These are phyloP conservation scores for Stemphylium vesicarium DNA, from an alignment of 2,329 filamentous ascomycete genomes.

Conservation along the genomic window DNA sequence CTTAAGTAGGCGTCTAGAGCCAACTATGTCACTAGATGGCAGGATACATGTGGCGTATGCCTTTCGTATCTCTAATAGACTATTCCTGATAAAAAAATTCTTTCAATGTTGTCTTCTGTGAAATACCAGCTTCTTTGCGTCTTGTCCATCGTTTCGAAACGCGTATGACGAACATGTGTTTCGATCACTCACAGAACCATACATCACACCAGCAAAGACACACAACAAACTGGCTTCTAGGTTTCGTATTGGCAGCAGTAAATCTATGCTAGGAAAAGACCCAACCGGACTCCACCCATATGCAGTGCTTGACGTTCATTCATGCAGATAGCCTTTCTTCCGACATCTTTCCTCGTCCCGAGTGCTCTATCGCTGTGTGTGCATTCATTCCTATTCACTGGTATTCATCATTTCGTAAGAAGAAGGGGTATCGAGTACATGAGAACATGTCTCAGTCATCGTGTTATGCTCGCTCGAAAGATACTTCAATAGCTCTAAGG, in stretches of 20 bases:
- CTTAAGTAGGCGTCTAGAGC: no score
- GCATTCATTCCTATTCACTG: neutral
- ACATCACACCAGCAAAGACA: no score
- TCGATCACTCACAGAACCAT: no score
- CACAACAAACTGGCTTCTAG: neutral
- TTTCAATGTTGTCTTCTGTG: no score
- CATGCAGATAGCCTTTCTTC: neutral
- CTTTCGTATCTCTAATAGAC: no score
- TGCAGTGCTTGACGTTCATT: conserved; percentile 10
- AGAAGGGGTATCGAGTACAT: conserved; percentile 6
- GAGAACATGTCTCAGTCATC: conserved; percentile 3
- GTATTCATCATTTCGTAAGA: conserved; percentile 4
- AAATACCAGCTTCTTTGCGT: no score
- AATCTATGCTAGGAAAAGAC: conserved; percentile 4
- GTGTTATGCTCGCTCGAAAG: neutral
- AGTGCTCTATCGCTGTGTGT: neutral
- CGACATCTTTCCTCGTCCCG: neutral
- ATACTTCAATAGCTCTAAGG: neutral
- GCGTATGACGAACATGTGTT: no score
- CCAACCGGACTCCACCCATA: conserved; percentile 9
- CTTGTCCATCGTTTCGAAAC: no score
- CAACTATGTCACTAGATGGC: no score
- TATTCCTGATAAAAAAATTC: no score
- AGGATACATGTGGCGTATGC: no score
- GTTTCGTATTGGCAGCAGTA: conserved; percentile 3